Conservation (phyloP, 2,329 filamentous ascomycete genomes). For the Pyrenophora seminiperda region DNA sequence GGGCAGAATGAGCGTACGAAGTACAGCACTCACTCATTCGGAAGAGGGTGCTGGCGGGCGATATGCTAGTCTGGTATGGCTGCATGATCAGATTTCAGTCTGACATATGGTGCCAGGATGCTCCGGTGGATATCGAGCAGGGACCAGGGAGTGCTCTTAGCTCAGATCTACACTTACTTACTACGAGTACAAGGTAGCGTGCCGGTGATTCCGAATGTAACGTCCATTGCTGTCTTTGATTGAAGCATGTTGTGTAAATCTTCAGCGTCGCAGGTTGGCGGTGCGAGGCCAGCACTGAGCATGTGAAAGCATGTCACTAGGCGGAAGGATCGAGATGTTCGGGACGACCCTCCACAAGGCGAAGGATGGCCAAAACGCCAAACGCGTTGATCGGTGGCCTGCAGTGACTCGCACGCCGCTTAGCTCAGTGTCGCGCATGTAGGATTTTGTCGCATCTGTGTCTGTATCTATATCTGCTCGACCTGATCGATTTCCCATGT, state of each 20-base stretch:
- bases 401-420: conserved; percentile 18
- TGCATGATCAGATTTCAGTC: conserved; percentile 1
- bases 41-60: neutral
- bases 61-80: conserved; percentile 1
- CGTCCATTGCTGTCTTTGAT: neutral
- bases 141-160: conserved; percentile 21
- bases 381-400: conserved; percentile 11
- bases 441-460: conserved; percentile 15
- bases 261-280: neutral
- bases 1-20: conserved; percentile 10
- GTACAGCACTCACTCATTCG: too few species aligned
- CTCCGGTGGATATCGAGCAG: conserved; percentile 19
- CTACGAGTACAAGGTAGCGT: conserved; percentile 11
- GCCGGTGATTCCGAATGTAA: conserved; percentile 17
- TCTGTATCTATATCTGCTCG: conserved; percentile 24
- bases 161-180: conserved; percentile 4
- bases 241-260: neutral
- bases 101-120: conserved; percentile 2
- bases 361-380: conserved; percentile 10
- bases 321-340: conserved; percentile 8
- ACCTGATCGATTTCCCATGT: conserved; percentile 23
- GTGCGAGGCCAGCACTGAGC: conserved; percentile 12
- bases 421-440: conserved; percentile 17
- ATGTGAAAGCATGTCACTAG: neutral
- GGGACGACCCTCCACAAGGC: conserved; percentile 34